A percentile compares a stretch with the other conserved stretches of the same genome.
Conservation (phyloP, 306 rosid species). For the Fragaria vesca region DNA sequence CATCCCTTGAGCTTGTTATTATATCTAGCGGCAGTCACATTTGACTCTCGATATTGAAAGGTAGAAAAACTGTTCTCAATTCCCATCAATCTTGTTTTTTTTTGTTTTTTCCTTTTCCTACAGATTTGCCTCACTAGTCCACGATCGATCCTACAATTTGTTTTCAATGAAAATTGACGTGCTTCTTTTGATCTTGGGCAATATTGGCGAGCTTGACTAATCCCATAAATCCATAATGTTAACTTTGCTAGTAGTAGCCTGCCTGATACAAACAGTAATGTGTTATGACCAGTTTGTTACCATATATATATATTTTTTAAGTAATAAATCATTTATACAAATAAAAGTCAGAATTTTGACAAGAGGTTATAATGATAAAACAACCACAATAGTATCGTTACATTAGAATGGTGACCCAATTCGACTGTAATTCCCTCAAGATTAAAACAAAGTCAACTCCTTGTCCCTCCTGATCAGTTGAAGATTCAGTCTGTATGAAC, state of each 20-base stretch:
- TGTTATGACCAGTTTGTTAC: neutral
- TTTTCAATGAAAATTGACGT: neutral
- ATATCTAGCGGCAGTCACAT: neutral
- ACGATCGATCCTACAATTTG: neutral
- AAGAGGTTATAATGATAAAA: too few species aligned
- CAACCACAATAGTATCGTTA: too few species aligned
- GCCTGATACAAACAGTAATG: neutral
- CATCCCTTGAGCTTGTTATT: neutral
- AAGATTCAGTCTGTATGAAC: neutral
- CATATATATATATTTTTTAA: too few species aligned
- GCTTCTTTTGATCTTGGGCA: neutral
- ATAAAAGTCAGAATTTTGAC: too few species aligned
- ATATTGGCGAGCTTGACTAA: neutral
- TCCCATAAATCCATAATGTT: neutral
- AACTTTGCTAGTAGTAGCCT: neutral
- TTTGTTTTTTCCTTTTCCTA: too few species aligned
- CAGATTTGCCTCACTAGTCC: neutral
- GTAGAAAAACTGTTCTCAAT: too few species aligned
- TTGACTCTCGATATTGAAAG: neutral
- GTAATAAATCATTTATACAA: too few species aligned
- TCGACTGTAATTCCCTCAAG: neutral
- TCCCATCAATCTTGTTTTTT: too few species aligned
- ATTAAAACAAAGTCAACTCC: neutral
- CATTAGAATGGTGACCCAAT: neutral
- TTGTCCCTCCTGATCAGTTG: neutral